Evolutionary conservation across 2,329 filamentous ascomycete genomes (phyloP), one percentile per base, ranked within the genome.

Genomic region (Epichloe brachyelytri): DNA sequence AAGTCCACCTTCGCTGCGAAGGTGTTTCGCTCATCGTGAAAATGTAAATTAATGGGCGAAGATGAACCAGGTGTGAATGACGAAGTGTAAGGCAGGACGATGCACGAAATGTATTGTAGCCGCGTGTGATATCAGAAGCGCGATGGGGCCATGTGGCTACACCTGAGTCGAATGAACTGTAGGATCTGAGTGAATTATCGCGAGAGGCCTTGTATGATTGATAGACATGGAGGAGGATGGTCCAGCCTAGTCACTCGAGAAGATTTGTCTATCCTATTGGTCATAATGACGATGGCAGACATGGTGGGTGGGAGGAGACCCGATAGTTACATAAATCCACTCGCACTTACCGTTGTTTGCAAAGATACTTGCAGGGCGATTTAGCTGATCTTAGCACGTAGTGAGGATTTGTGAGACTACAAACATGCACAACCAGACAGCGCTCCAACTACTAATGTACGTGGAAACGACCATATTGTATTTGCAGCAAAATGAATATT

Each of bases 1-100:
- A 63, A 45, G 66, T 69, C 33, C 60, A 59, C 17, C 22, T 52
- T 33, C 49, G 49, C n/a, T 47, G 46, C 41, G 43, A 49, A 30
- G 52, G 46, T 14, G 43, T 48, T 37, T 52, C 52, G 47, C 19
- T 50, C 52, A 54, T 54, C 26, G 19, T 48, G 46, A 26, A 30
- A 12, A n/a, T 15, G 37, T 19, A 11, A 10, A 8, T 37, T 12
- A 26, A 8, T 10, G 33, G 19, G 22, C 10, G 7, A 37, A 47
- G 33, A 19, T 15, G 45, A 26, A 15, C 15, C 14, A 34, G 26
- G 11, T 38, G 34, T 17, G 26, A 38, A 26, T 17, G 4, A 39
- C 17, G n/a, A 15, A 39, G 37, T 39, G 37, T 39, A 39, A 19
- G 15, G 7, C 26, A 30, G 30, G 8, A 30, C 3, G 30, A 30